phyloP scores from a whole-genome alignment of 805 yeast species.

The Monosporozyma solicola region DNA sequence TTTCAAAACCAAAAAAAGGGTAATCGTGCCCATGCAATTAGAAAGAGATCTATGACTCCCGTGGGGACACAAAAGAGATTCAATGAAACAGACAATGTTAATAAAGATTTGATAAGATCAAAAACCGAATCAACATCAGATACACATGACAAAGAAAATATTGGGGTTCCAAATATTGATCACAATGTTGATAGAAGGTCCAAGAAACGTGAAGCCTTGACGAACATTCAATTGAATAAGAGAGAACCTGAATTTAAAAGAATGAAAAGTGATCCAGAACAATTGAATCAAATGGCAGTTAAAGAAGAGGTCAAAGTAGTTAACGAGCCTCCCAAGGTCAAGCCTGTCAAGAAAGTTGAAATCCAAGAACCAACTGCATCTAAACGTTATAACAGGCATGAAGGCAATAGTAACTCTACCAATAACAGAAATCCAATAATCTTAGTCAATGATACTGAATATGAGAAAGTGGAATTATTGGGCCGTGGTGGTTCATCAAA shows the following conservation, averaged over 20 bases:
- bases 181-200: not conserved
- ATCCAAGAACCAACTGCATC: slow-evolving; percentile 4
- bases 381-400: not conserved
- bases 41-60: slow-evolving; percentile 13
- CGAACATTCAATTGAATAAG: slow-evolving; percentile 20
- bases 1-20: slow-evolving; percentile 32
- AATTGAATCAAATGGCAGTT: not conserved
- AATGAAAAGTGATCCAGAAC: slow-evolving; percentile 4
- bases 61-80: not conserved
- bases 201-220: slow-evolving; percentile 22
- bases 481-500: slow-evolving; percentile 93
- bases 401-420: slow-evolving; percentile 3
- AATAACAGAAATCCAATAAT: slow-evolving; percentile 17
- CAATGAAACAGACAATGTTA: not conserved
- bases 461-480: slow-evolving; percentile 65
- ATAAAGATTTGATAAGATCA: not conserved
- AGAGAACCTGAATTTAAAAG: slow-evolving; percentile 7
- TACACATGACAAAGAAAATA: not conserved
- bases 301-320: not conserved
- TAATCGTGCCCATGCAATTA: slow-evolving; percentile 25
- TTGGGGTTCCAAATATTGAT: not conserved
- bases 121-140: not conserved
- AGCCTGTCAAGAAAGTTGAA: slow-evolving; percentile 2
- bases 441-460: slow-evolving; percentile 50
- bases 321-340: not conserved